These are phyloP conservation scores for Penicillium egyptiacum DNA, from an alignment of 495 filamentous ascomycete genomes.

Conservation along the genomic window DNA sequence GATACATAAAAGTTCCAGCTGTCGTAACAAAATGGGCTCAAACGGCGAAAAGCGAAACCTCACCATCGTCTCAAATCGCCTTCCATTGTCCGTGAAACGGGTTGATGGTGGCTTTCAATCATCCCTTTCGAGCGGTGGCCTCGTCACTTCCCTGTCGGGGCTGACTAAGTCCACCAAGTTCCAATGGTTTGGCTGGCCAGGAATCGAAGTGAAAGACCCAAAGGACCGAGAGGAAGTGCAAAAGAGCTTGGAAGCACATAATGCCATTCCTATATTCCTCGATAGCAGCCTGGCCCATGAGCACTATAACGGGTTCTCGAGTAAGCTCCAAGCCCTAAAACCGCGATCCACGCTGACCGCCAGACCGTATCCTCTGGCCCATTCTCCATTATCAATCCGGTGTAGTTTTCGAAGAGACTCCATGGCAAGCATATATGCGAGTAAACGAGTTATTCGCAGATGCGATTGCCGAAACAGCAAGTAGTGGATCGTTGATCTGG, in stretches of 20 bases:
- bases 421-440: conserved; percentile 83
- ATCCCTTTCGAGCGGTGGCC: conserved; percentile 82
- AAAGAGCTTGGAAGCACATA: conserved; percentile 46
- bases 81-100: conserved; percentile 84
- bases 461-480: conserved; percentile 66
- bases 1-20: not conserved
- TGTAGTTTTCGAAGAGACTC: conserved; percentile 81
- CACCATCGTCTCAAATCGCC: conserved; percentile 83
- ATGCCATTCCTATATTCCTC: conserved; percentile 55
- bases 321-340: conserved; percentile 23
- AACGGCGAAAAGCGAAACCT: conserved; percentile 43
- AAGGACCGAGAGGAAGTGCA: conserved; percentile 48
- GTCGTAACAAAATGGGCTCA: conserved; percentile 9
- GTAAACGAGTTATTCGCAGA: conserved; percentile 87
- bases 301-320: conserved; percentile 64
- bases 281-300: conserved; percentile 53
- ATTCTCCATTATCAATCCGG: conserved; percentile 95
- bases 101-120: conserved; percentile 72
- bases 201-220: conserved; percentile 55
- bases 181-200: conserved; percentile 94
- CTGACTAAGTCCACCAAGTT: conserved; percentile 82
- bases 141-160: conserved; percentile 83
- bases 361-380: conserved; percentile 89
- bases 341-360: not conserved
- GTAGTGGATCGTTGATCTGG: conserved; percentile 85